Conservation (phyloP, 176 grass and related monocot species). For the Zea mays region DNA sequence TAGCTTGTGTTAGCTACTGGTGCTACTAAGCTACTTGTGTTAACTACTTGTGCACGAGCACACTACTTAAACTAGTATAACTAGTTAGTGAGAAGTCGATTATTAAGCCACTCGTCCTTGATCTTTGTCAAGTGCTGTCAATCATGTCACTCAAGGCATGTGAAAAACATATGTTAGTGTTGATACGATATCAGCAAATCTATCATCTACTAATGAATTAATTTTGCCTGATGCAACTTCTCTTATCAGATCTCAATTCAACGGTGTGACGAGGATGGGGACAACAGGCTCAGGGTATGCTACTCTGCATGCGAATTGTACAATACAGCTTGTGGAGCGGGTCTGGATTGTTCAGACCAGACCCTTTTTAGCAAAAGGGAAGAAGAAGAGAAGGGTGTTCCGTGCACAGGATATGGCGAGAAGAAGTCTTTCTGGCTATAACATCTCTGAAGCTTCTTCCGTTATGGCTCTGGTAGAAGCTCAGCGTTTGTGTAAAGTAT, state of each 20-base stretch:
- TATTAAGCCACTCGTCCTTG: not conserved
- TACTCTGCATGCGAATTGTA: slow-evolving; percentile 89
- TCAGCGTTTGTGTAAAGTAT: slow-evolving; percentile 59
- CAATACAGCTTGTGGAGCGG: slow-evolving; percentile 81
- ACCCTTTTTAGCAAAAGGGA: slow-evolving; percentile 97
- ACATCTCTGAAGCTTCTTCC: slow-evolving; percentile 54
- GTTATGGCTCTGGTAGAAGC: slow-evolving; percentile 22
- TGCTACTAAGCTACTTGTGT: not conserved
- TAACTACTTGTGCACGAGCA: not conserved
- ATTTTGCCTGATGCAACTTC: not conserved
- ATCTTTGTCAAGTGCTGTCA: not conserved
- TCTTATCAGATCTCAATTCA: slow-evolving; percentile 88
- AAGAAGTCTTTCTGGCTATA: slow-evolving; percentile 86
- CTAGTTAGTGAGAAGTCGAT: not conserved
- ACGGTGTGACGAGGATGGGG: slow-evolving; percentile 87
- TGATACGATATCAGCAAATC: slow-evolving; percentile 10
- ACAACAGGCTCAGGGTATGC: slow-evolving; percentile 94
- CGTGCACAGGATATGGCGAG: slow-evolving; percentile 94
- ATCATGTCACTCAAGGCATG: not conserved
- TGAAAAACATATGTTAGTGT: not conserved
- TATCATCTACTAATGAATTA: slow-evolving; percentile 13
- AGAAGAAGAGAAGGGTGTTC: slow-evolving; percentile 76
- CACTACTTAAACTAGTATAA: not conserved
- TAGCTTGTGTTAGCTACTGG: not conserved
- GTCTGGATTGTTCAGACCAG: slow-evolving; percentile 94